Evolutionary conservation across 176 grass and related monocot species (phyloP).

Genomic region (Hyparrhenia diplandra): DNA sequence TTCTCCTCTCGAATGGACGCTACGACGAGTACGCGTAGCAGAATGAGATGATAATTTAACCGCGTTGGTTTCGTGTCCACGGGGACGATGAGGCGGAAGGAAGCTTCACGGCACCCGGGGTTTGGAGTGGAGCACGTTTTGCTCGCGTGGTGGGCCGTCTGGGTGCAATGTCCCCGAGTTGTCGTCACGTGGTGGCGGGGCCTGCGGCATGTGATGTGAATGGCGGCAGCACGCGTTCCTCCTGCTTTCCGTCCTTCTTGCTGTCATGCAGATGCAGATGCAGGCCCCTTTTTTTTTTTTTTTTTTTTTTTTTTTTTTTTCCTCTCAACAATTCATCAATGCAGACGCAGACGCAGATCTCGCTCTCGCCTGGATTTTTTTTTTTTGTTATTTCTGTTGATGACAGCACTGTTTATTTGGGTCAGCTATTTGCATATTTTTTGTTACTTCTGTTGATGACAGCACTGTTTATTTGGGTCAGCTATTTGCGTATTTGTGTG

Average conservation of each 20-base stretch:
- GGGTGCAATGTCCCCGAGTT: background rate
- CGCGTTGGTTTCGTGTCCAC: background rate
- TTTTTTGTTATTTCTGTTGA: background rate
- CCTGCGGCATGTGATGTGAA: background rate
- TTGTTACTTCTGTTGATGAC: too few species aligned
- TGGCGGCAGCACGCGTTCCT: background rate
- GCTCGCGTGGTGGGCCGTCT: constrained; percentile 21
- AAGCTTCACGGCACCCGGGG: background rate
- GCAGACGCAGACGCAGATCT: background rate
- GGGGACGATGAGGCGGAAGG: background rate
- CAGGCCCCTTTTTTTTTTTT: too few species aligned
- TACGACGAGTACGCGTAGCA: background rate
- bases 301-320: too few species aligned
- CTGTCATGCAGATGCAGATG: too few species aligned
- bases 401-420: background rate
- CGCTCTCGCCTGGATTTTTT: background rate
- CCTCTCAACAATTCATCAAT: too few species aligned
- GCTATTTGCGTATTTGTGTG: too few species aligned
- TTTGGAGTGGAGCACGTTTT: constrained; percentile 30
- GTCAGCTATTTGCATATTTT: too few species aligned
- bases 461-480: too few species aligned
- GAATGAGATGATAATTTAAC: background rate
- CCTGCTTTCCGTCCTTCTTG: background rate
- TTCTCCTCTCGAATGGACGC: too few species aligned
- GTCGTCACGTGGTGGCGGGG: constrained; percentile 23